Conservation (phyloP, 306 rosid genomes). For the Glycine tomentella region DNA sequence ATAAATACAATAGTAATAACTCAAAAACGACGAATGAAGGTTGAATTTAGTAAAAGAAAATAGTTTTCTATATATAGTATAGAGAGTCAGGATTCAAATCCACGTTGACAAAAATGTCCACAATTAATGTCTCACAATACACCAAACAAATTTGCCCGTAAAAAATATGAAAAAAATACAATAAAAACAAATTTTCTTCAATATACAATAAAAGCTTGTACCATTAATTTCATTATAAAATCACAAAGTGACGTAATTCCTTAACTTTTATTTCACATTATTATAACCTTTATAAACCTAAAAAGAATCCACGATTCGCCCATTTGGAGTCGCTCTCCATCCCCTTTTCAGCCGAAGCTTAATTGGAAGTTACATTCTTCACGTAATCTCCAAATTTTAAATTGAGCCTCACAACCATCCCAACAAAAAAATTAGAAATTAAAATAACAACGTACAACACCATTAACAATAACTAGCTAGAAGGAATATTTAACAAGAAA, state of each 20-base stretch:
- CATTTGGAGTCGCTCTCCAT: slow-evolving; percentile 52
- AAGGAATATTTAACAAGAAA: not conserved
- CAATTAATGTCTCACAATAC: too few relatives aligned
- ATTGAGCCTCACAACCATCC: slow-evolving; percentile 29
- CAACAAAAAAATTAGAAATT: not conserved
- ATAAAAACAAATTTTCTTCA: not conserved
- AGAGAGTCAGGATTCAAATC: too few relatives aligned
- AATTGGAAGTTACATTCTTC: slow-evolving; percentile 25
- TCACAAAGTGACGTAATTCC: not conserved
- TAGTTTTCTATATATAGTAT: too few relatives aligned
- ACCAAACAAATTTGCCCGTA: not conserved
- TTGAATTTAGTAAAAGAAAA: too few relatives aligned
- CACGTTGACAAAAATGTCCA: too few relatives aligned
- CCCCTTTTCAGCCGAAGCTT: slow-evolving; percentile 39
- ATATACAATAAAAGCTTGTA: not conserved
- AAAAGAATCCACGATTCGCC: slow-evolving; percentile 24
- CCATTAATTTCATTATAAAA: slow-evolving; percentile 3
- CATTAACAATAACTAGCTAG: slow-evolving; percentile 20
- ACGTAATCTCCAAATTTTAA: slow-evolving; percentile 38
- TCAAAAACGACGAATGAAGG: too few relatives aligned
- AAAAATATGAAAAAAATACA: not conserved
- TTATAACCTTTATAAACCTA: not conserved
- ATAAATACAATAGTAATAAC: not conserved
- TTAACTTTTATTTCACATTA: not conserved
- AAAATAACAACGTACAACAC: not conserved